Evolutionary conservation across 331 rosid species (phyloP), one percentile per base, ranked within the genome.

Genomic region (Arachis monticola): DNA sequence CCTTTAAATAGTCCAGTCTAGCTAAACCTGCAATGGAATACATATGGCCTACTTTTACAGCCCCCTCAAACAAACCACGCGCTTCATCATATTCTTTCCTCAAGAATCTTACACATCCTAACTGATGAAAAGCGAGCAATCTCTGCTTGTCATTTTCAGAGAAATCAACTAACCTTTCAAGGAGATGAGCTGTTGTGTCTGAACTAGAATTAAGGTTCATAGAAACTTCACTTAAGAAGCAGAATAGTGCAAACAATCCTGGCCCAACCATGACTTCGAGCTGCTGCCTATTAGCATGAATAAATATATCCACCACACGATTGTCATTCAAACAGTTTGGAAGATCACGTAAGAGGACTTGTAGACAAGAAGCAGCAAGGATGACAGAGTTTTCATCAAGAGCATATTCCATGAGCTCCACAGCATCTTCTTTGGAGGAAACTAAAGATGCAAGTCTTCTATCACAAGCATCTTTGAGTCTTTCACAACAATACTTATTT

Each of bases 391-490:
- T 78, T 75, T 89, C 96, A 78, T 83, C 96, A 55, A 91, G 84
- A 53, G 96, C 97, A 81, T 71, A 89, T 51, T 85, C 97, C 83
- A 93, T 85, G 82, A 93, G 92, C 64, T 91, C 97, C 76, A 91
- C 83, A 7, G 96, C 98, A 85, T 91, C 98, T 41, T 93, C 98
- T 80, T 77, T 86, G 66, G 92, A 82, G 64, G 87, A 84, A 76
- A 88, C 88, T 55, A 88, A 73, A 30, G 90, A 81, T 32, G 98
- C 92, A 12, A 93, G 93, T 81, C 82, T 89, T 83, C 97, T 84
- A 46, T 93, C 98, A n/a, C 97, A 93, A n/a, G 89, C 92, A 83
- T 93, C 93, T 81, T 86, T 93, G 62, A 93, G 97, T 79, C 76
- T 84, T 80, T 89, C 93, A 41, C 98, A 93, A 78, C 96, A 93